phyloP scores from a whole-genome alignment of 2,329 filamentous ascomycete species.

The Microdochium bolleyi region DNA sequence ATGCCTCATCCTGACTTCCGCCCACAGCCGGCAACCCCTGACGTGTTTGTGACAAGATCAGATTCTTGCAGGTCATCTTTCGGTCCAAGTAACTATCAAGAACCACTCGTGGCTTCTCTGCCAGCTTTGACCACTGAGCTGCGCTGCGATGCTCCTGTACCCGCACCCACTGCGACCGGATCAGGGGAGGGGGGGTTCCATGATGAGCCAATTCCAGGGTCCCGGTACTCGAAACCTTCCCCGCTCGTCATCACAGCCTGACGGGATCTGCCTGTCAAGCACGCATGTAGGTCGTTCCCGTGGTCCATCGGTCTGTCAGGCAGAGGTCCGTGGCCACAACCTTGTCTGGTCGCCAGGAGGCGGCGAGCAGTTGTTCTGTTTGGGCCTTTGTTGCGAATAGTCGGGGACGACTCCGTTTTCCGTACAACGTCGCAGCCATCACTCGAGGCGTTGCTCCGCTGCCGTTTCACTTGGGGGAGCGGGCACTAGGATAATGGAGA shows the following conservation, averaged over 20 bases:
- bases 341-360: background rate
- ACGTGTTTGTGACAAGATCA: conserved; percentile 1
- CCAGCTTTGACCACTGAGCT: too few species aligned
- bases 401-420: background rate
- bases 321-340: background rate
- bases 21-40: background rate
- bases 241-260: background rate
- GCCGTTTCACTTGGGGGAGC: background rate
- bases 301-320: background rate
- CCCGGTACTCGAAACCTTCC: background rate
- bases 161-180: background rate
- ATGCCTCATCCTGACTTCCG: background rate
- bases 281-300: background rate
- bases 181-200: background rate
- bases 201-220: background rate
- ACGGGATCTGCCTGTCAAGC: background rate
- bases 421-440: background rate
- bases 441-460: background rate
- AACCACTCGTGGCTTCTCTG: too few species aligned
- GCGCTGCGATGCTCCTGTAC: background rate
- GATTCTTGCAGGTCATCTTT: background rate
- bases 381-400: background rate
- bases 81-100: background rate
- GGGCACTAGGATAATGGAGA: too few species aligned
- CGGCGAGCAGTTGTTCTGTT: background rate